Percentiles rank a stretch among this genome's conserved stretches.
Conservation (phyloP, 306 rosid genomes). For the Cicer judaicum region DNA sequence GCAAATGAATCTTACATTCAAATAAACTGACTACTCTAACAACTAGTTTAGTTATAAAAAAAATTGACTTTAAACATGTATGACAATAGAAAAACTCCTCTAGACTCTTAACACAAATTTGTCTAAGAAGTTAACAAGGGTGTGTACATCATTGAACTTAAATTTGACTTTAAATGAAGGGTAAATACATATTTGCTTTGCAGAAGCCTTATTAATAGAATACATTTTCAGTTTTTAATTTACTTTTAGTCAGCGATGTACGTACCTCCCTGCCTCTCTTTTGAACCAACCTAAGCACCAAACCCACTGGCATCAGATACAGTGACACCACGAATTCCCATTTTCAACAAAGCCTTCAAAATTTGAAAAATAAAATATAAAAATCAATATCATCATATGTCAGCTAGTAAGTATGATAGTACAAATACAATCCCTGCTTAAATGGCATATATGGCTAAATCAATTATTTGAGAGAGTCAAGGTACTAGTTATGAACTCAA, state of each 20-base stretch:
- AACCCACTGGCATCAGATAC: no score
- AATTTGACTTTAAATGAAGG: neutral
- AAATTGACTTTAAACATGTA: conserved; percentile 28
- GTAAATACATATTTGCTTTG: neutral
- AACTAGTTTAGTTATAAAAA: conserved; percentile 5
- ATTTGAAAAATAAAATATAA: neutral
- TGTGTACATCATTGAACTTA: neutral
- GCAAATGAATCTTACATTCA: neutral
- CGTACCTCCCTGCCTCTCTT: conserved; percentile 96
- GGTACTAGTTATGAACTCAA: conserved; percentile 5
- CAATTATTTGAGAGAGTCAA: conserved; percentile 28
- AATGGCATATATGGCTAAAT: neutral
- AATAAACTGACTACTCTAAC: neutral
- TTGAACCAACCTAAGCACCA: conserved; percentile 20
- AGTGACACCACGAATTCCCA: conserved; percentile 86
- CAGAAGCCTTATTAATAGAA: conserved; percentile 12
- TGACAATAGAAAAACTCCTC: neutral
- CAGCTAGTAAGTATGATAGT: conserved; percentile 8
- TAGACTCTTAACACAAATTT: neutral
- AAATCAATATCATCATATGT: conserved; percentile 32
- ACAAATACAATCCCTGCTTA: neutral
- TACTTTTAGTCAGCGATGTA: conserved; percentile 10
- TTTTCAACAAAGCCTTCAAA: conserved; percentile 77
- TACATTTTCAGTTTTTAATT: conserved; percentile 5
- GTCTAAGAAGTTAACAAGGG: neutral